phyloP scores from a whole-genome alignment of 2,329 filamentous ascomycete genomes.

The Aurifilum marmelostoma region DNA sequence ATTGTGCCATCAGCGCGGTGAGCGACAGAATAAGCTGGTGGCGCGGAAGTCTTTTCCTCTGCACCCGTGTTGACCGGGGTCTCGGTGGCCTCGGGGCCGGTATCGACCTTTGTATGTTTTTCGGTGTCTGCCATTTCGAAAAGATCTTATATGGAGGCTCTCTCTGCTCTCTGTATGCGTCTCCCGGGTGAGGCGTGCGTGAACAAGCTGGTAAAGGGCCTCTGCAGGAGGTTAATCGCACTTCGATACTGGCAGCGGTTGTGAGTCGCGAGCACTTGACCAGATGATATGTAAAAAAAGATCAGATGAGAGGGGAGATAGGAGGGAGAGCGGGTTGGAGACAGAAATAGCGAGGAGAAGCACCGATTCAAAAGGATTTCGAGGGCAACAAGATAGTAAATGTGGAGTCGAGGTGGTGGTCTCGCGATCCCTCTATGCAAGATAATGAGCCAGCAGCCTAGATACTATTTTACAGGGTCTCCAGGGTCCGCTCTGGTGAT shows the following conservation, averaged over 20 bases:
- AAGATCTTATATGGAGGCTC: background rate
- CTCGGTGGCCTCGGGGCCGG: slow-evolving; percentile 8
- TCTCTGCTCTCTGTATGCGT: background rate
- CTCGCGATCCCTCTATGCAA: background rate
- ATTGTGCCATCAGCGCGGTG: slow-evolving; percentile 17
- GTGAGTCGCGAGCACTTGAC: background rate
- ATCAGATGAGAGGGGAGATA: background rate
- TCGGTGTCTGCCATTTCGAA: slow-evolving; percentile 22
- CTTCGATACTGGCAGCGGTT: background rate
- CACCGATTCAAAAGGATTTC: background rate
- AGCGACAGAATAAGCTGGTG: background rate
- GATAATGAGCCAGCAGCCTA: background rate
- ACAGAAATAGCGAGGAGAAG: background rate
- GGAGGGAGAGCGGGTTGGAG: too few species aligned
- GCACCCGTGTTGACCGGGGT: background rate
- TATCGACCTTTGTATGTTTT: slow-evolving; percentile 14
- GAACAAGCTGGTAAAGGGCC: slow-evolving; percentile 1
- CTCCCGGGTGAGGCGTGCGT: background rate
- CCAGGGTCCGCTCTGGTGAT: background rate
- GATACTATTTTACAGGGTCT: slow-evolving; percentile 1
- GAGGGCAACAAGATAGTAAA: background rate
- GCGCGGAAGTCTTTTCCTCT: background rate
- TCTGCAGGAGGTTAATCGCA: background rate
- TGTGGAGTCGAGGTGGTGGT: background rate
- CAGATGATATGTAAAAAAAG: background rate